Evolutionary conservation across 2,329 filamentous ascomycete species (phyloP).

Genomic region (Fusarium vanettenii): DNA sequence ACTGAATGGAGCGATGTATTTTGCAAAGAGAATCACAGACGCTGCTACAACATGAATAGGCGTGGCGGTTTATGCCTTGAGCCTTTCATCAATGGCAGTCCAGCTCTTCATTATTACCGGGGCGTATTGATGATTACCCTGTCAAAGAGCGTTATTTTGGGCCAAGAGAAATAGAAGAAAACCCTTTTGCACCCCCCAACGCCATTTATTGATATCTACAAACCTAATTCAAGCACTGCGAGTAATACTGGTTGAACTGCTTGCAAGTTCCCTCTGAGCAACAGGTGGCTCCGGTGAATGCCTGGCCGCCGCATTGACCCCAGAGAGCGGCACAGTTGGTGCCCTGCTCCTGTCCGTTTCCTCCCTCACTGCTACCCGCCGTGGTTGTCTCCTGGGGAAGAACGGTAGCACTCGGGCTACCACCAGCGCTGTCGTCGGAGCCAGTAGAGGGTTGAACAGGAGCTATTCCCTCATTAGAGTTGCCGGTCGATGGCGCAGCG

Average conservation of each 20-base stretch:
- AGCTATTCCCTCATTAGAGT: neutral
- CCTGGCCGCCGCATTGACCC: neutral
- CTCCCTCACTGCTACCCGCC: neutral
- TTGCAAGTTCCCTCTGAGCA: slow-evolving; percentile 23
- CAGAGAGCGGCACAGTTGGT: neutral
- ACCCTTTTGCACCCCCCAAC: neutral
- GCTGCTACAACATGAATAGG: neutral
- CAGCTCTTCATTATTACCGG: neutral
- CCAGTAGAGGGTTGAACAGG: neutral
- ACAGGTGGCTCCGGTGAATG: slow-evolving; percentile 24
- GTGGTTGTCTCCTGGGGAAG: neutral
- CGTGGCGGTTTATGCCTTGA: neutral
- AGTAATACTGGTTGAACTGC: slow-evolving; percentile 18
- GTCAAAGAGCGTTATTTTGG: no score
- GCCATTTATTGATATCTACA: neutral
- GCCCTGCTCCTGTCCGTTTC: neutral
- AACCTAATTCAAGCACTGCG: slow-evolving; percentile 18
- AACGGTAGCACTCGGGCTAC: neutral
- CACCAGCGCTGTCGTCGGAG: neutral
- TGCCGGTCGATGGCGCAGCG: neutral
- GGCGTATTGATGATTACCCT: neutral
- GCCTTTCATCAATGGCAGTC: neutral
- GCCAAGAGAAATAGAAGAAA: neutral
- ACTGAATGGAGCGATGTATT: slow-evolving; percentile 34
- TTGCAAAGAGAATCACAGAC: slow-evolving; percentile 21